These are phyloP conservation scores for Gracilaria domingensis DNA, from an alignment of 23 red algal species.

Conservation along the genomic window DNA sequence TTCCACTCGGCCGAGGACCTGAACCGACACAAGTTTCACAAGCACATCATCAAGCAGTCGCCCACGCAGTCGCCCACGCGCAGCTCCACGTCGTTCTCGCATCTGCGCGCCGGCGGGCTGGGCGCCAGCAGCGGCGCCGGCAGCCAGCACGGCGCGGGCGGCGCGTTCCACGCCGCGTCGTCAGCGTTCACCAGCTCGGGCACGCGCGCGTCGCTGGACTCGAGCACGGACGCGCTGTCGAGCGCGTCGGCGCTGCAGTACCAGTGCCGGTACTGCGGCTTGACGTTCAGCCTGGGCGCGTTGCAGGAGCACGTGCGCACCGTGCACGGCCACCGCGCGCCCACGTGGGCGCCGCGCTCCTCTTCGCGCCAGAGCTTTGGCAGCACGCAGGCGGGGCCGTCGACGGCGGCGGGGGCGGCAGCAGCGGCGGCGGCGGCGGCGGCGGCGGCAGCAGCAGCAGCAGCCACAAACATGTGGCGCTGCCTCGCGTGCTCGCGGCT, in stretches of 20 bases:
- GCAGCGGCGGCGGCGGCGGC: too few relatives aligned
- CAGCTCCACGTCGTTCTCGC: conserved; percentile 4
- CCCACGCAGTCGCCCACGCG: conserved; percentile 7
- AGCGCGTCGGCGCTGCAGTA: neutral
- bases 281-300: neutral
- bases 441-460: too few relatives aligned
- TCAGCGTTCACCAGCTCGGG: conserved; percentile 1
- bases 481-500: neutral
- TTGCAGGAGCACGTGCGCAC: conserved; percentile 15
- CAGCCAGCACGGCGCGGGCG: neutral
- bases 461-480: neutral
- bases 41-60: conserved; percentile 23
- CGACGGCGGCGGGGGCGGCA: neutral
- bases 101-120: neutral
- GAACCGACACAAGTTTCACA: conserved; percentile 32
- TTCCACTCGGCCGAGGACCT: neutral
- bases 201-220: neutral
- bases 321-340: neutral
- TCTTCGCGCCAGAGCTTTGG: neutral
- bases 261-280: conserved; percentile 3
- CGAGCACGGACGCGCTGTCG: neutral
- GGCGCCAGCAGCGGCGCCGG: too few relatives aligned
- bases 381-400: neutral
- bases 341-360: neutral
- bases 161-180: neutral